These are phyloP conservation scores for Tetrahymena borealis DNA, from an alignment of 73 alveolate genomes.

Conservation along the genomic window DNA sequence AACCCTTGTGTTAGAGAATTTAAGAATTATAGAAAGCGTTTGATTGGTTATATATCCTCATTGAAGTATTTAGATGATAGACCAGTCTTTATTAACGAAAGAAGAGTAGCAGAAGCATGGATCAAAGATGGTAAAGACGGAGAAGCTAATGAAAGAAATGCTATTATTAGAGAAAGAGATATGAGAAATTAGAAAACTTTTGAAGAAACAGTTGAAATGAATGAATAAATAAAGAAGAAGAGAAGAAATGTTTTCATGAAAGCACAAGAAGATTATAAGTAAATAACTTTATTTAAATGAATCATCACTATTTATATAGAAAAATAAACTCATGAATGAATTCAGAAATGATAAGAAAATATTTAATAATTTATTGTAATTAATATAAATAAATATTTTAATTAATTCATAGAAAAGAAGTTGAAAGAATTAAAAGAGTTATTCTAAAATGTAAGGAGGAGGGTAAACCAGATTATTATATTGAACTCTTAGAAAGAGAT, in stretches of 20 bases:
- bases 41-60: slow-evolving; percentile 39
- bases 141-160: slow-evolving; percentile 81
- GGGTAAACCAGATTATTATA: not conserved
- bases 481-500: not conserved
- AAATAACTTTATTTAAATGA: not conserved
- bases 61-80: slow-evolving; percentile 85
- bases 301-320: not conserved
- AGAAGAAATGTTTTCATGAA: not conserved
- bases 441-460: not conserved
- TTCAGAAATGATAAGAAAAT: not conserved
- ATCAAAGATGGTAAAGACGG: slow-evolving; percentile 85
- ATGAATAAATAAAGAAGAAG: not conserved
- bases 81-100: slow-evolving; percentile 92
- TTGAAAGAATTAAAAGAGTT: not conserved
- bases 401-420: not conserved
- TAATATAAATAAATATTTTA: not conserved
- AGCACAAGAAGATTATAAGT: not conserved
- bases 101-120: slow-evolving; percentile 90
- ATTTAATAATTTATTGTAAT: not conserved
- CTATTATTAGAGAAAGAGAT: not conserved
- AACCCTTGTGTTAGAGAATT: slow-evolving; percentile 78
- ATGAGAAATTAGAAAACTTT: not conserved
- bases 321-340: too few relatives aligned
- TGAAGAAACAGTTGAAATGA: not conserved
- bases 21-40: slow-evolving; percentile 74